These are phyloP conservation scores for Phycomyces nitens DNA, from an alignment of 192 early-diverging fungal species.

Conservation along the genomic window DNA sequence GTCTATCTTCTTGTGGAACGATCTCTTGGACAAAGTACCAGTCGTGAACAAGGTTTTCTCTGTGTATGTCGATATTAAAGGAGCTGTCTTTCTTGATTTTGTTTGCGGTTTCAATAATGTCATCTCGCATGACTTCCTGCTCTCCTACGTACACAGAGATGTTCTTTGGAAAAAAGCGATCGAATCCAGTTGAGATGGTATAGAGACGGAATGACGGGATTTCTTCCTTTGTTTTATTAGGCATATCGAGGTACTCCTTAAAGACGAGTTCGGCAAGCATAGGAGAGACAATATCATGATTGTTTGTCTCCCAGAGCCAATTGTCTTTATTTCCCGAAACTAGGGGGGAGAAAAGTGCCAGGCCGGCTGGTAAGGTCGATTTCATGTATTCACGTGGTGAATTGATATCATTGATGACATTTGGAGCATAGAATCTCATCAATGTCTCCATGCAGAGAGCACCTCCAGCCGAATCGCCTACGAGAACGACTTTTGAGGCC, in stretches of 20 bases:
- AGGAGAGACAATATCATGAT: slow-evolving; percentile 20
- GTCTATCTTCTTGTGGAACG: neutral
- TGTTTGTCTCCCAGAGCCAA: slow-evolving; percentile 18
- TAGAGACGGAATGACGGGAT: slow-evolving; percentile 8
- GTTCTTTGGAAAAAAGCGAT: slow-evolving; percentile 15
- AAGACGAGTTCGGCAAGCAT: slow-evolving; percentile 6
- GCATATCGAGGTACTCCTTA: slow-evolving; percentile 19
- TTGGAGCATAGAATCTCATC: slow-evolving; percentile 20
- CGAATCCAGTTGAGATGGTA: neutral
- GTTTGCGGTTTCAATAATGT: slow-evolving; percentile 11
- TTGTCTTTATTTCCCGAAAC: slow-evolving; percentile 12
- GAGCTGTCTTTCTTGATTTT: neutral
- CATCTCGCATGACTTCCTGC: slow-evolving; percentile 21
- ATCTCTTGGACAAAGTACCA: slow-evolving; percentile 16
- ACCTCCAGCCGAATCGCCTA: slow-evolving; percentile 30
- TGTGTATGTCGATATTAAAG: neutral
- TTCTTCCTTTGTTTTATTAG: neutral
- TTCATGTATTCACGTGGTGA: neutral
- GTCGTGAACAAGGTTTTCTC: slow-evolving; percentile 6
- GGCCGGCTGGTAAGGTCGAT: slow-evolving; percentile 19
- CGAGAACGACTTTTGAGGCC: slow-evolving; percentile 17
- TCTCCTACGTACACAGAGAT: slow-evolving; percentile 16
- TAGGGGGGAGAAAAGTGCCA: slow-evolving; percentile 25
- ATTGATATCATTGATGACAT: neutral
- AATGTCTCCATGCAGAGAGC: slow-evolving; percentile 23